Percentiles rank a stretch among this genome's conserved stretches.
phyloP scores from a whole-genome alignment of 2,329 filamentous ascomycete species.

The Cordyceps tenuipes region DNA sequence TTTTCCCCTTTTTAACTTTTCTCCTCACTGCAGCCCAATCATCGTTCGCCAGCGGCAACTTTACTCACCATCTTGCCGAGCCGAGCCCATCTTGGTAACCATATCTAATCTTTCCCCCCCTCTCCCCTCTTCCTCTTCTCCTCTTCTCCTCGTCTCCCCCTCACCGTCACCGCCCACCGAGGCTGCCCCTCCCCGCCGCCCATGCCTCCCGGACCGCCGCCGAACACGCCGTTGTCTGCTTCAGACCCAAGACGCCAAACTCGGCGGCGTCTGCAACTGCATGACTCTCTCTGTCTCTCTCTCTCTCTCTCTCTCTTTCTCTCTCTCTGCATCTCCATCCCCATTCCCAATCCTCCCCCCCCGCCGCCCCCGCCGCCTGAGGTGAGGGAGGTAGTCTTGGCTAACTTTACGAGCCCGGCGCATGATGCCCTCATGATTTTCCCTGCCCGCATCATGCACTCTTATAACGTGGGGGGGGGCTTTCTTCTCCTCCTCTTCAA shows the following conservation, averaged over 20 bases:
- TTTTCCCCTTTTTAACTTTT: background rate
- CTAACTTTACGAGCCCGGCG: background rate
- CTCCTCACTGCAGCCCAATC: background rate
- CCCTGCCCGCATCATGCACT: background rate
- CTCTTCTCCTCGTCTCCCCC: background rate
- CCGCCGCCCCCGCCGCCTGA: no score
- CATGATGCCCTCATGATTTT: background rate
- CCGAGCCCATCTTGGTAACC: no score
- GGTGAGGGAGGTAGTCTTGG: background rate
- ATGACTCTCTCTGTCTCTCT: background rate
- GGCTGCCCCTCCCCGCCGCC: no score
- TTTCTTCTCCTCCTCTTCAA: background rate
- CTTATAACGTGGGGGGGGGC: background rate
- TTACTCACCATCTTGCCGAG: background rate
- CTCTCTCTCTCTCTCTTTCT: no score
- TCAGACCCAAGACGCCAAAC: background rate
- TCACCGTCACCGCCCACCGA: background rate
- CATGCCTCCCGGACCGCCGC: no score
- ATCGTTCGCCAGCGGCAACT: background rate
- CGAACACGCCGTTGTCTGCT: no score
- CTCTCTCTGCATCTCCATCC: no score
- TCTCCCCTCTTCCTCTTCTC: background rate
- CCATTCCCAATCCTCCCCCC: no score
- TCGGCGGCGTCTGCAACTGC: background rate
- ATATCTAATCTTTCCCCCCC: background rate